Base-by-base conservation (phyloP, 1,284 basidiomycete species). In the Wolfiporia cocos region DNA sequence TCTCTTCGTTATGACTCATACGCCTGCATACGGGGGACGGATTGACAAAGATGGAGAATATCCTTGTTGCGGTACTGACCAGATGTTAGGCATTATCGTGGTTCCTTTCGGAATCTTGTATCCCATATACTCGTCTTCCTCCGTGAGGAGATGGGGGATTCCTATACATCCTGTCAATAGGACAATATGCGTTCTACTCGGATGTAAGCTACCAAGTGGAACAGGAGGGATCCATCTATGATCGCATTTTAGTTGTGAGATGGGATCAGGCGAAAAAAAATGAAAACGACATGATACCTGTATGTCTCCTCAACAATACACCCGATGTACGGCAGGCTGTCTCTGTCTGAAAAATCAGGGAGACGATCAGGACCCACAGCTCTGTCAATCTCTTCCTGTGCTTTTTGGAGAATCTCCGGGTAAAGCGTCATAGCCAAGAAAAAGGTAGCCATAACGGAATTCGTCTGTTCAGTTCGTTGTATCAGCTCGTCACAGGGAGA, bases 71-170 rank as follows among this genome's bases (percentile, higher is more conserved):
- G n/a, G n/a, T n/a, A n/a, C n/a, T n/a, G n/a, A 73, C 73, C 67
- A 73, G 39, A 74, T 67, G 49, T 75, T 76, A 11, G 69, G 64
- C 32, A 74, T 53, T 5, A 78, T 60, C 20, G 64, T 72, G 9
- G 69, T 61, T 20, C 69, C 67, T 45, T 60, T 58, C 28, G 73
- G 70, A 38, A 77, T 67, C 43, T 60, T 57, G 54, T 68, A 73
- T 17, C 67, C 70, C 36, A 63, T 61, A 50, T 76, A 76, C 17
- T 64, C 57, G 53, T 76, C 73, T 39, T 74, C 71, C 49, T 71
- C 64, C 59, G 68, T 69, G 18, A 69, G 49, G 35, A 67, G 64
- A 59, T 76, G 74, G 10, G 74, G 73, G 76, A 49, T n/a, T 69
- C 73, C 14, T 28, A 14, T 28, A 7, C 9, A 7, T 28, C 7